Evolutionary conservation across 345 rosid genomes (phyloP).

Genomic region (Eucalyptus shirleyi): DNA sequence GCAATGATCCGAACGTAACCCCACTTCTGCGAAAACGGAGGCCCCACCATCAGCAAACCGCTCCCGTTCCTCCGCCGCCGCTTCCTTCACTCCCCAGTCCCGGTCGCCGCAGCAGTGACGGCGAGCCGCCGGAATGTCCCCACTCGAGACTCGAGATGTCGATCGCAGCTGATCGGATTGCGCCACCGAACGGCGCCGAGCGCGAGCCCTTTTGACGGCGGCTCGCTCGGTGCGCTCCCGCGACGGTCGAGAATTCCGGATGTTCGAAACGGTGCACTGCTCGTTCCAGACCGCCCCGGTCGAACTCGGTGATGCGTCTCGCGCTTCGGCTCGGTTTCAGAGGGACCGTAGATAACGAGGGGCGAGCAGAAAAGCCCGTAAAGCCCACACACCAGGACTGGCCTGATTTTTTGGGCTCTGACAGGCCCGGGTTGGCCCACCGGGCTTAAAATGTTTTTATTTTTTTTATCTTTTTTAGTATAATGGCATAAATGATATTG

Average conservation of each 20-base stretch:
- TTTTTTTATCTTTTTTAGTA: accelerated
- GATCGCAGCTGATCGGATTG: not conserved
- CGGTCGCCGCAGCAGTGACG: not conserved
- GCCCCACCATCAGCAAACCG: slow-evolving; percentile 7
- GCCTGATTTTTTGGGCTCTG: not conserved
- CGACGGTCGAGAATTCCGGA: not conserved
- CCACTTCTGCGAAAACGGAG: slow-evolving; percentile 35
- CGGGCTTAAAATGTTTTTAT: not conserved
- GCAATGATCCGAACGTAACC: slow-evolving; percentile 61
- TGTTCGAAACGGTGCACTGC: not conserved
- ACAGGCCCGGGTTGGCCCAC: not conserved
- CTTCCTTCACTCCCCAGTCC: not conserved
- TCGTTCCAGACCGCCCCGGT: not conserved
- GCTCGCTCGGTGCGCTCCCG: not conserved
- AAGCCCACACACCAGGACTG: not conserved
- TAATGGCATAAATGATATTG: too few species aligned
- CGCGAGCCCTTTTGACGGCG: not conserved
- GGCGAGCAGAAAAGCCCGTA: not conserved
- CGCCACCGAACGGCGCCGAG: not conserved
- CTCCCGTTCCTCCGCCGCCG: not conserved
- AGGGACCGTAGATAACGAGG: not conserved
- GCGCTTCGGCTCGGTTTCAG: not conserved
- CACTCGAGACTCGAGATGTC: not conserved
- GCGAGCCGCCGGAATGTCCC: not conserved
- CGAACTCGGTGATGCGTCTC: not conserved